These are phyloP conservation scores for Circinella minor DNA, from an alignment of 371 early-diverging fungal species.

Conservation along the genomic window DNA sequence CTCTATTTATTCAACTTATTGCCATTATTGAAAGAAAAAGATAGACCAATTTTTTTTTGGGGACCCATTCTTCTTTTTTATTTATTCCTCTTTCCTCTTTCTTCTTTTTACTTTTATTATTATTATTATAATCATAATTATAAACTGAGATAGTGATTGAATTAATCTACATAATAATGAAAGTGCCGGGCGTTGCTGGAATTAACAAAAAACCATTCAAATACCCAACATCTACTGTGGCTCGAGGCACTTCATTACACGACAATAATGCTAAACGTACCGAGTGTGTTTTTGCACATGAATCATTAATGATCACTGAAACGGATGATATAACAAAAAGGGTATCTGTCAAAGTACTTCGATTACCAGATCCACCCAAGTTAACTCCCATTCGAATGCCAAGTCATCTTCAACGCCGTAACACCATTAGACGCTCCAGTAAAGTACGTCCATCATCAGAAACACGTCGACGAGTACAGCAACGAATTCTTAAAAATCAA, in stretches of 20 bases:
- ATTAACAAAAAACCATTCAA: slow-evolving; percentile 15
- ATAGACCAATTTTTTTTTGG: neutral
- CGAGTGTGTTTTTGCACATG: slow-evolving; percentile 23
- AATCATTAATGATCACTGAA: slow-evolving; percentile 20
- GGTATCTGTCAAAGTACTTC: slow-evolving; percentile 14
- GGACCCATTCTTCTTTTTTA: slow-evolving; percentile 3
- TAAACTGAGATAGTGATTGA: neutral
- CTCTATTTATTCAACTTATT: neutral
- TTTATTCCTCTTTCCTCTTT: slow-evolving; percentile 2
- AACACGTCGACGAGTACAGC: slow-evolving; percentile 15
- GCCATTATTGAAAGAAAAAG: no score
- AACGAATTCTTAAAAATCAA: neutral
- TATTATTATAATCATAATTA: no score
- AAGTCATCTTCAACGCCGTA: neutral
- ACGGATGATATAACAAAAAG: slow-evolving; percentile 19
- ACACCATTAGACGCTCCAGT: neutral
- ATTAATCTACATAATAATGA: neutral
- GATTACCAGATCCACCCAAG: slow-evolving; percentile 12
- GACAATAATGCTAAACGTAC: neutral
- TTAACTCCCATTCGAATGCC: slow-evolving; percentile 13
- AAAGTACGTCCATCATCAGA: slow-evolving; percentile 14
- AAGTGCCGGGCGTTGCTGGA: neutral
- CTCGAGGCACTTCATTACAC: neutral
- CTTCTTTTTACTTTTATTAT: neutral
- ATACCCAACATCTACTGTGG: slow-evolving; percentile 13